These are phyloP conservation scores for Starmerella vitae DNA, from an alignment of 805 yeast genomes.

Conservation along the genomic window DNA sequence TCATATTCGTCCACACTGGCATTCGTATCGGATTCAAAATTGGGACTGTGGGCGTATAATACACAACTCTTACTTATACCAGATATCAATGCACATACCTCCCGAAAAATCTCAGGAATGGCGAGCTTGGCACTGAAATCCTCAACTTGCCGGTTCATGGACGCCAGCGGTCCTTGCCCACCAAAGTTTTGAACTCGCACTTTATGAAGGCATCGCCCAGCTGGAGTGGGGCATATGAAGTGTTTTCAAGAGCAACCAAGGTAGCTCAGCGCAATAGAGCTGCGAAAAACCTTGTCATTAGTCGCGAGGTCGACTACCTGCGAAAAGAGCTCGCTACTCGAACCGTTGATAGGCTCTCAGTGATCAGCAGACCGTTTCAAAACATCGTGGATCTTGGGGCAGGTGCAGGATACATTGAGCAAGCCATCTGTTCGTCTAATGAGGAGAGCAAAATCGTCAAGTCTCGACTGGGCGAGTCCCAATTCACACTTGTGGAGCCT, in stretches of 20 bases:
- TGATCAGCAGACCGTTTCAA: conserved; percentile 50
- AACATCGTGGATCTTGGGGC: conserved; percentile 60
- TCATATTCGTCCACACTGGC: too few species aligned
- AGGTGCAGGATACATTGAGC: conserved; percentile 51
- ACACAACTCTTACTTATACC: conserved; percentile 9
- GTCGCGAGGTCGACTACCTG: conserved; percentile 53
- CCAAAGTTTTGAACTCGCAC: too few species aligned
- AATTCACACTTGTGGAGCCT: conserved; percentile 55
- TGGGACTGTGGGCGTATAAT: conserved; percentile 1
- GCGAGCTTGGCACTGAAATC: conserved; percentile 12
- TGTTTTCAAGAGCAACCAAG: conserved; percentile 54
- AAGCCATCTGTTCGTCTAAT: conserved; percentile 29
- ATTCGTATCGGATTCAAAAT: neutral
- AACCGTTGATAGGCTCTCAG: conserved; percentile 62
- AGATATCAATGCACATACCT: conserved; percentile 12
- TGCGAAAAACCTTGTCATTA: conserved; percentile 33
- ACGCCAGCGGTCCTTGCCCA: neutral
- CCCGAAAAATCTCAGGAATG: conserved; percentile 15
- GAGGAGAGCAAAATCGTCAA: conserved; percentile 42
- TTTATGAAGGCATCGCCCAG: neutral
- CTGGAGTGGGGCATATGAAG: conserved; percentile 32
- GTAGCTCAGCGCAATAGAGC: conserved; percentile 46
- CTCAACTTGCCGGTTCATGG: conserved; percentile 7
- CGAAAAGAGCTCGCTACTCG: conserved; percentile 60
- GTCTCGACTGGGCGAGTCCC: conserved; percentile 33